Evolutionary conservation across 1,139 yeast genomes (phyloP).

Genomic region (Nakaseomyces bracarensis): DNA sequence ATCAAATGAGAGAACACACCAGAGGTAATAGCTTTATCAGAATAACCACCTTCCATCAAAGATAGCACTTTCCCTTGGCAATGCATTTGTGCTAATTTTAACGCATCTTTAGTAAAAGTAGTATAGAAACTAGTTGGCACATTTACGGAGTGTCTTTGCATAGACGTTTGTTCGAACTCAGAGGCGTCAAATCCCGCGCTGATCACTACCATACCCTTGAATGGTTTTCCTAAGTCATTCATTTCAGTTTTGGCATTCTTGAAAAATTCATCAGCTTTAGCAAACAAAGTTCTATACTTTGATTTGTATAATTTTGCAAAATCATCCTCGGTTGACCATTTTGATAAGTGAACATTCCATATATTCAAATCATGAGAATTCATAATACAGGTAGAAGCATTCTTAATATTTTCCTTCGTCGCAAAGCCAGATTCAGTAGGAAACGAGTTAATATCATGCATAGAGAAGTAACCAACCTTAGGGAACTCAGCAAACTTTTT

Average conservation of each 20-base stretch:
- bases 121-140: slow-evolving; percentile 79
- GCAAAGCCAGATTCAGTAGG: slow-evolving; percentile 81
- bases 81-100: slow-evolving; percentile 53
- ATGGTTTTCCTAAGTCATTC: slow-evolving; percentile 38
- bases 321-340: slow-evolving; percentile 53
- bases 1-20: slow-evolving; percentile 75
- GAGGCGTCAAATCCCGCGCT: slow-evolving; percentile 90
- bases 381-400: slow-evolving; percentile 74
- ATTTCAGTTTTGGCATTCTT: slow-evolving; percentile 42
- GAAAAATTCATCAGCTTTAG: slow-evolving; percentile 63
- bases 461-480: slow-evolving; percentile 72
- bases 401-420: slow-evolving; percentile 57
- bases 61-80: slow-evolving; percentile 59
- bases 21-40: slow-evolving; percentile 73
- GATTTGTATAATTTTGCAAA: slow-evolving; percentile 56
- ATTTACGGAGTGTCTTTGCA: slow-evolving; percentile 80
- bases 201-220: slow-evolving; percentile 61
- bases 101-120: slow-evolving; percentile 64
- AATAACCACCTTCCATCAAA: slow-evolving; percentile 78
- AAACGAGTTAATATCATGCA: slow-evolving; percentile 80
- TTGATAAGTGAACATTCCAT: slow-evolving; percentile 78
- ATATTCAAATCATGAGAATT: slow-evolving; percentile 67
- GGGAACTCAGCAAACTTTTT: slow-evolving; percentile 49
- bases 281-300: slow-evolving; percentile 53
- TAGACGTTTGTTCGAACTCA: slow-evolving; percentile 69